Conservation (phyloP, 139 green algal species). For the Tetratostichococcus sp. region DNA sequence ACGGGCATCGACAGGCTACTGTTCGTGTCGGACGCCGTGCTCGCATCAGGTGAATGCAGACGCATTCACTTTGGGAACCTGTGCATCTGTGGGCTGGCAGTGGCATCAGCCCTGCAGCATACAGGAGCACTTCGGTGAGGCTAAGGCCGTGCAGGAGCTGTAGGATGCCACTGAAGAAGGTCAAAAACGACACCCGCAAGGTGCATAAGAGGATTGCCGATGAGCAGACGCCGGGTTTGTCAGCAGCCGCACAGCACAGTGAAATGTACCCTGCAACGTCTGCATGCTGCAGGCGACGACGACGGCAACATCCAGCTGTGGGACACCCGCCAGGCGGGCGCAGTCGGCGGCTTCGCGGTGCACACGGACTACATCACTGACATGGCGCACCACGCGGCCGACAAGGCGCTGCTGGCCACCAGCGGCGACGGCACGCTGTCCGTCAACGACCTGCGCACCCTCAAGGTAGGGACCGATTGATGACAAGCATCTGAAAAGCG, state of each 20-base stretch:
- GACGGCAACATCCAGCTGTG: conserved; percentile 73
- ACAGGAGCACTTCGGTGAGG: too few relatives aligned
- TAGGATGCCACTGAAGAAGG: too few relatives aligned
- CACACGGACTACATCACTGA: conserved; percentile 84
- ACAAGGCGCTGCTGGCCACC: conserved; percentile 52
- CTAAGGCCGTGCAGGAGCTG: too few relatives aligned
- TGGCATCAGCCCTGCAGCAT: too few relatives aligned
- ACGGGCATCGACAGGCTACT: conserved; percentile 53
- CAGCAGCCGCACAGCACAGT: background rate
- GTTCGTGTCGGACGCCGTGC: conserved; percentile 16
- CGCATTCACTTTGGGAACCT: too few relatives aligned
- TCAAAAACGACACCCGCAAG: too few relatives aligned
- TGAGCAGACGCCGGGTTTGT: too few relatives aligned
- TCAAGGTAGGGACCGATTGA: conserved; percentile 33
- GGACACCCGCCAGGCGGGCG: conserved; percentile 57
- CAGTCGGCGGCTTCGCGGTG: conserved; percentile 31
- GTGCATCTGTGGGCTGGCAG: background rate
- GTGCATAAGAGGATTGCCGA: too few relatives aligned
- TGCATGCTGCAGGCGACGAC: conserved; percentile 63
- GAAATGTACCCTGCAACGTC: background rate
- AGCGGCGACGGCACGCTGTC: conserved; percentile 82
- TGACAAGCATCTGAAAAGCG: background rate
- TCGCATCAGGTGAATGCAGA: conserved; percentile 10
- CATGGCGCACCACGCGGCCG: conserved; percentile 30
- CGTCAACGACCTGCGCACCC: conserved; percentile 51